phyloP scores from a whole-genome alignment of 108 stramenopile genomes.

The Thalassiosira profunda region DNA sequence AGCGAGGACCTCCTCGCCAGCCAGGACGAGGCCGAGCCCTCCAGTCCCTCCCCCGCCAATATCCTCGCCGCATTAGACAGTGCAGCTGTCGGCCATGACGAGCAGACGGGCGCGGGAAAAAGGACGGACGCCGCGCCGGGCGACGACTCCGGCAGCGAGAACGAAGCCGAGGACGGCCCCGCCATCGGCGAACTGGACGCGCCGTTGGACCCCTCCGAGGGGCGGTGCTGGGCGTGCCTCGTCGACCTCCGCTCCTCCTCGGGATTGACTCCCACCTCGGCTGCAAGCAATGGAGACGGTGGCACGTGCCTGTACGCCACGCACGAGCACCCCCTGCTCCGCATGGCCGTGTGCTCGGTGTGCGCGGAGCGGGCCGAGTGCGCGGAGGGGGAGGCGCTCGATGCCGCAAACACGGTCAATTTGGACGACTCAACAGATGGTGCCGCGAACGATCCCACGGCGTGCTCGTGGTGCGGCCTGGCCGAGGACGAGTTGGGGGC shows the following conservation, averaged over 20 bases:
- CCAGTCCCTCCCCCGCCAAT: too few relatives aligned
- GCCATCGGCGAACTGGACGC: background rate
- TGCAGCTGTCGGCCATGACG: too few relatives aligned
- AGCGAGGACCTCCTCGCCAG: too few relatives aligned
- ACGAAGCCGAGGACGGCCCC: background rate
- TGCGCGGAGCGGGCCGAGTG: constrained; percentile 51
- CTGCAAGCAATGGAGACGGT: background rate
- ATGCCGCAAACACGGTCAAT: background rate
- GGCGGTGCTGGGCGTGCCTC: constrained; percentile 30
- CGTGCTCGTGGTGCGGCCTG: constrained; percentile 48
- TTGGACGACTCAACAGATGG: background rate
- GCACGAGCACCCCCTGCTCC: constrained; percentile 60
- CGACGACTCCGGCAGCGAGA: background rate
- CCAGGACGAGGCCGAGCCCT: too few relatives aligned
- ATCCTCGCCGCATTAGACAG: too few relatives aligned
- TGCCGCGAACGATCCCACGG: background rate
- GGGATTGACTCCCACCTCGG: background rate
- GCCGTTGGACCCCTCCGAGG: background rate
- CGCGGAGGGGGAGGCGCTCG: constrained; percentile 34
- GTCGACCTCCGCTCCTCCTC: constrained; percentile 10
- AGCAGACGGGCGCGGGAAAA: too few relatives aligned
- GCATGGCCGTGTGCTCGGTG: constrained; percentile 50
- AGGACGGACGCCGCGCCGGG: too few relatives aligned
- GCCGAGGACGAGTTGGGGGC: background rate
- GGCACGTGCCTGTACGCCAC: constrained; percentile 23